phyloP scores from a whole-genome alignment of 108 stramenopile species.

The Aurantiochytrium sp. region DNA sequence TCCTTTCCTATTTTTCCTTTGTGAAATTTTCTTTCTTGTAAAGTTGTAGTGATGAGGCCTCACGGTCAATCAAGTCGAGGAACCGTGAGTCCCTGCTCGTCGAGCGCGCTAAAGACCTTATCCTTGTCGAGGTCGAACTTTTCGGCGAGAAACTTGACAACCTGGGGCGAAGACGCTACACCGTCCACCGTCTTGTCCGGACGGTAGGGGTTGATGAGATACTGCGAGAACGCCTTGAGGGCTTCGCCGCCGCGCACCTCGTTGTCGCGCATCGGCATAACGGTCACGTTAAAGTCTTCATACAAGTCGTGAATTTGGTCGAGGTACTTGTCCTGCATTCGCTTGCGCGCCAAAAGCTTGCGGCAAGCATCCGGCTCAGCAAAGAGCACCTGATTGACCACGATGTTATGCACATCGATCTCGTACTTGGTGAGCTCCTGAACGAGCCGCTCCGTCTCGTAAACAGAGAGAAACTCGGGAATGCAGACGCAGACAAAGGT shows the following conservation, averaged over 20 bases:
- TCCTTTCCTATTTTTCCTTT: too few species aligned
- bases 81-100: neutral
- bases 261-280: conserved; percentile 94
- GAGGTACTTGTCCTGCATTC: conserved; percentile 99
- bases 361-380: conserved; percentile 89
- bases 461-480: conserved; percentile 97
- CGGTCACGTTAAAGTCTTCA: conserved; percentile 93
- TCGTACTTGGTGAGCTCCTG: conserved; percentile 97
- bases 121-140: conserved; percentile 14
- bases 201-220: conserved; percentile 69
- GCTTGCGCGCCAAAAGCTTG: conserved; percentile 71
- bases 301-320: conserved; percentile 97
- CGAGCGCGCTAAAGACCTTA: neutral
- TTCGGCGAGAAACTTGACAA: neutral
- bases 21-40: too few species aligned
- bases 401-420: conserved; percentile 97
- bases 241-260: conserved; percentile 86
- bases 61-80: neutral
- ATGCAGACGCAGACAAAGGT: conserved; percentile 99
- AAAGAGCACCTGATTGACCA: conserved; percentile 97
- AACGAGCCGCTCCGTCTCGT: conserved; percentile 97
- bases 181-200: conserved; percentile 41
- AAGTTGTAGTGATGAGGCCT: too few species aligned
- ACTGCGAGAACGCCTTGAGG: conserved; percentile 72
- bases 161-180: neutral